Base-by-base conservation (phyloP, 2,329 filamentous ascomycete genomes). In the Teratosphaeria pseudoeucalypti region DNA sequence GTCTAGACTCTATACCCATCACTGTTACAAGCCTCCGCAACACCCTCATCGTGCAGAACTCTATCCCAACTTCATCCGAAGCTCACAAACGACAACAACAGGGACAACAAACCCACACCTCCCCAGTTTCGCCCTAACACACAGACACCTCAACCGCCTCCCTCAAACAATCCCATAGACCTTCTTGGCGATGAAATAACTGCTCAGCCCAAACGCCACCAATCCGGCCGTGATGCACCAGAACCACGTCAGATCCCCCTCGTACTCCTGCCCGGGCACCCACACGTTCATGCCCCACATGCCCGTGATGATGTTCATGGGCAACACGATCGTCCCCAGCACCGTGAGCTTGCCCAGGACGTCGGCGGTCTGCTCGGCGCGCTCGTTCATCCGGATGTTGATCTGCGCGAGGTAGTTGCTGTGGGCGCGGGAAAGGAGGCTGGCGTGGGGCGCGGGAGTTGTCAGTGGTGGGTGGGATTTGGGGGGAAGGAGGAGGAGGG, bases 401-500 rank as follows among this genome's bases (percentile, higher is more conserved):
- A 99, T 96, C 73, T 99, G 94, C 0, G 94, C 94, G n/a, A 99
- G 87, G 72, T 99, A 99, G 73, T 97, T 99, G 71, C 85, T 89
- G 70, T 99, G 94, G 12, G 92, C 92, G 60, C 94, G 85, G 55
- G 90, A 90, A 32, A 99, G 81, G 56, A 99, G 89, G 70, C 90
- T 94, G 65, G 3, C 3, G 16, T 34, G n/a, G 23, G 6, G 23
- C 23, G 23, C 23, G 23, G 12, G 47, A 23, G 16, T 3, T 60
- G 71, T 55, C 72, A 64, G 55, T 54, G n/a, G 19, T 43, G 4
- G 10, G 57, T 54, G 26, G 59, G 34, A 16, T 34, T 2, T 19
- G 27, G 11, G 43, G 32, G 47, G 34, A 47, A 27, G 34, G 14
- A 23, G 7, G 34, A 10, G 6, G 34, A 23, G 16, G 19, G n/a